Conservation (phyloP, 2,329 filamentous ascomycete species). For the Clarireedia sp. region DNA sequence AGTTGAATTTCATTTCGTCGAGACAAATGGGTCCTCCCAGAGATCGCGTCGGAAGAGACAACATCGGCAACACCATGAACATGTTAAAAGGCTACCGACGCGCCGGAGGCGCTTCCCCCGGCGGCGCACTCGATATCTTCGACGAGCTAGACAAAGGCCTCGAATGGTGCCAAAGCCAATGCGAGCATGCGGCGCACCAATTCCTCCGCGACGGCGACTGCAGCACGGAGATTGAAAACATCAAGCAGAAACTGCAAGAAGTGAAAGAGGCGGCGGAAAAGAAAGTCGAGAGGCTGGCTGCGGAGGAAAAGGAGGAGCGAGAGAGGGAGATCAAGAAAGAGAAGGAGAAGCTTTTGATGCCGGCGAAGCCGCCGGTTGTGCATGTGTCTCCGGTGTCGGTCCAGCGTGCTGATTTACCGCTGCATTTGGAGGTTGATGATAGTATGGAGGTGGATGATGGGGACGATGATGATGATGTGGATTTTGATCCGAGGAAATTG, state of each 20-base stretch:
- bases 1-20: constrained; percentile 33
- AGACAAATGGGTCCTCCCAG: constrained; percentile 32
- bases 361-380: background rate
- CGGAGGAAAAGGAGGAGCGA: constrained; percentile 33
- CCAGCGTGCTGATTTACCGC: background rate
- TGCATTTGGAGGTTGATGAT: constrained; percentile 19
- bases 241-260: constrained; percentile 36
- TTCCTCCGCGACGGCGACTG: constrained; percentile 85
- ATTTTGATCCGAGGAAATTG: constrained; percentile 17
- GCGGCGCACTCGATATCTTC: constrained; percentile 42
- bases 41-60: constrained; percentile 16
- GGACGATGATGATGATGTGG: constrained; percentile 15
- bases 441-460: constrained; percentile 22
- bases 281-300: constrained; percentile 20
- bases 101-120: constrained; percentile 13
- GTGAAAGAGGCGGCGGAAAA: constrained; percentile 42
- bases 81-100: constrained; percentile 22
- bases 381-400: background rate
- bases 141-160: constrained; percentile 71
- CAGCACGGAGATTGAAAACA: constrained; percentile 63
- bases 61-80: constrained; percentile 15
- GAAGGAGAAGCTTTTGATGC: background rate
- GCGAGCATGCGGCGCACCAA: constrained; percentile 81
- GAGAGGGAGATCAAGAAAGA: constrained; percentile 19
- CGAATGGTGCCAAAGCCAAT: constrained; percentile 72